Evolutionary conservation across 202 grass and related monocot genomes (phyloP).

Genomic region (Tripidium arundinaceum): DNA sequence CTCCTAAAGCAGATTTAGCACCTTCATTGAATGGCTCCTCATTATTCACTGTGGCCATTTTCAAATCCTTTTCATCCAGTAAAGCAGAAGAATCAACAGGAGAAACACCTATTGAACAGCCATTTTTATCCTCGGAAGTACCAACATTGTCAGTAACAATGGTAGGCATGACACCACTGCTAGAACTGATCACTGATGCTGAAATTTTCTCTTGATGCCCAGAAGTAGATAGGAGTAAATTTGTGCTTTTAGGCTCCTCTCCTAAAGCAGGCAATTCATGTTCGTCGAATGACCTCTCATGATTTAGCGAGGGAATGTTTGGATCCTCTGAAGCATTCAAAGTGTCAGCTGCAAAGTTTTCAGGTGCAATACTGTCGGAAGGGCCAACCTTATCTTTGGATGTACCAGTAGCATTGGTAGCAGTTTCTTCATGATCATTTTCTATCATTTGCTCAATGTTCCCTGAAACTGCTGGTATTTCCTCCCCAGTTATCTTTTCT

Average conservation of each 20-base stretch:
- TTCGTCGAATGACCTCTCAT: constrained; percentile 29
- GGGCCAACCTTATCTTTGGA: too few species aligned
- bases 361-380: not conserved
- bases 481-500: constrained; percentile 4
- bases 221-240: constrained; percentile 16
- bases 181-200: constrained; percentile 13
- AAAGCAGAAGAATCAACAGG: constrained; percentile 19
- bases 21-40: constrained; percentile 4
- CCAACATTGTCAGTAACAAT: constrained; percentile 14
- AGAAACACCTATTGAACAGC: constrained; percentile 27
- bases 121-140: constrained; percentile 18
- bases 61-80: constrained; percentile 20
- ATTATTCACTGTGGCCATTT: constrained; percentile 9
- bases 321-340: constrained; percentile 9
- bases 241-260: constrained; percentile 21
- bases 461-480: too few species aligned
- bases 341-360: constrained; percentile 16
- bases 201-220: constrained; percentile 17
- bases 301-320: constrained; percentile 21
- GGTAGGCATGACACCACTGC: not conserved
- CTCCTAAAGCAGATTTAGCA: constrained; percentile 20
- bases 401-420: too few species aligned
- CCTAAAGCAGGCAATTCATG: constrained; percentile 11
- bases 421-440: too few species aligned
- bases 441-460: too few species aligned